These are phyloP conservation scores for Coemansia sp. DNA, from an alignment of 192 early-diverging fungal genomes.

Conservation along the genomic window DNA sequence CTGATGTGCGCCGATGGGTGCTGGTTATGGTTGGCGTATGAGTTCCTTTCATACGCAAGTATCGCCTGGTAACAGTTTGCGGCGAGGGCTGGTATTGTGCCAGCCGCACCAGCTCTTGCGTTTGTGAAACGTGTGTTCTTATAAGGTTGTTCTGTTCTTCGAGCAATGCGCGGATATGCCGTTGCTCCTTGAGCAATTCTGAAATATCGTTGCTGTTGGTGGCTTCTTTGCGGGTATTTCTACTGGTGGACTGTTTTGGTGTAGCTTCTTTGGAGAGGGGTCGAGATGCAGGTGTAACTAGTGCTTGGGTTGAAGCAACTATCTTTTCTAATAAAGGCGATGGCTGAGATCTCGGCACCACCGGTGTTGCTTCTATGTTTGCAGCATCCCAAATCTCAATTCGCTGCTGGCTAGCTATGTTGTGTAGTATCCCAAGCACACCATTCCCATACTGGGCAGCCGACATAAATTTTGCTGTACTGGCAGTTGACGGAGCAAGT, in stretches of 20 bases:
- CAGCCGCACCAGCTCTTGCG: constrained; percentile 44
- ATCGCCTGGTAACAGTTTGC: constrained; percentile 42
- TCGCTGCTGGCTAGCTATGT: constrained; percentile 8
- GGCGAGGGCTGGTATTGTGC: constrained; percentile 37
- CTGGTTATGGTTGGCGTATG: constrained; percentile 25
- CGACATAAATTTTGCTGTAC: constrained; percentile 19
- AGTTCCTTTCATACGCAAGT: constrained; percentile 43
- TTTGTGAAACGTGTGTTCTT: constrained; percentile 43
- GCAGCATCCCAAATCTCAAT: constrained; percentile 5
- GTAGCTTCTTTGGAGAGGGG: neutral
- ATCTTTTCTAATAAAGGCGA: constrained; percentile 30
- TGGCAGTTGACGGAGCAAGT: constrained; percentile 12
- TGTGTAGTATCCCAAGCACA: constrained; percentile 7
- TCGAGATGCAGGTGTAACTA: constrained; percentile 2
- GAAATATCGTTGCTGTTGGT: constrained; percentile 10
- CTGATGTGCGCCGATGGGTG: constrained; percentile 4
- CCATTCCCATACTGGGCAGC: constrained; percentile 9
- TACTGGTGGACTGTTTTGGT: neutral
- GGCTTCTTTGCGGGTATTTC: neutral
- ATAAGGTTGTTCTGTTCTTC: constrained; percentile 48
- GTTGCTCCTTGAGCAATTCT: constrained; percentile 45
- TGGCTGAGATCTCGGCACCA: constrained; percentile 1
- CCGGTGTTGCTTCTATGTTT: neutral
- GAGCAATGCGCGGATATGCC: constrained; percentile 38
- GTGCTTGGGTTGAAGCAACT: constrained; percentile 17